A percentile compares a stretch with the other conserved stretches of the same genome.
These are phyloP conservation scores for Didymella segeticola DNA, from an alignment of 2,329 filamentous ascomycete species.

Conservation along the genomic window DNA sequence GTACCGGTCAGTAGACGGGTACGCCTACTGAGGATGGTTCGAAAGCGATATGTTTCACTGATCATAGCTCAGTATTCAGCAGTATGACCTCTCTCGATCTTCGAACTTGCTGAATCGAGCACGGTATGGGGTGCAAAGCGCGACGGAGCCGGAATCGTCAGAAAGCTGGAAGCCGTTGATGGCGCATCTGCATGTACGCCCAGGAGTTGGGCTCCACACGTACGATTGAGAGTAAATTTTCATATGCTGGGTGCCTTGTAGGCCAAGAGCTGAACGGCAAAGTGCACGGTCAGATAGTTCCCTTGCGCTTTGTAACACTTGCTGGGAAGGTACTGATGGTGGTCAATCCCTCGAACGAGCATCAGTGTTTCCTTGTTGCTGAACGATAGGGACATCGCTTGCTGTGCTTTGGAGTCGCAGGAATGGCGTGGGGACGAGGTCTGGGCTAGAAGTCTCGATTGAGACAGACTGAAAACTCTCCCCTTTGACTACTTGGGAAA, in stretches of 20 bases:
- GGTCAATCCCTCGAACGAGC: no score
- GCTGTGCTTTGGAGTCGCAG: conserved; percentile 6
- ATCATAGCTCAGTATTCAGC: not conserved
- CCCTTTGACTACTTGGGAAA: not conserved
- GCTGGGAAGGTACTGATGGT: no score
- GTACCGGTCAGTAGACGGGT: not conserved
- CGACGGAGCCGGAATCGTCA: not conserved
- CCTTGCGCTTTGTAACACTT: not conserved
- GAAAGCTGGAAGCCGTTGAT: not conserved
- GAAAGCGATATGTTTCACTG: not conserved
- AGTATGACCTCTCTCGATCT: not conserved
- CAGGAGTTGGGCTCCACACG: not conserved
- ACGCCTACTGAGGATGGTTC: not conserved
- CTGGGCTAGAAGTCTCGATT: conserved; percentile 4
- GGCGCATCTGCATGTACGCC: conserved; percentile 10
- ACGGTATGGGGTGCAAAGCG: not conserved
- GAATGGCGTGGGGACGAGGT: not conserved
- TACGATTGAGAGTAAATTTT: not conserved
- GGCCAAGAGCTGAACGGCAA: not conserved
- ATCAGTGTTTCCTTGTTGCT: not conserved
- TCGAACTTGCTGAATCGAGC: not conserved
- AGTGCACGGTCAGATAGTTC: not conserved
- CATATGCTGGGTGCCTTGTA: not conserved
- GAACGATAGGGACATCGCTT: not conserved
- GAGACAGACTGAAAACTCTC: not conserved